Conservation (phyloP, 2,329 filamentous ascomycete genomes). For the Zymoseptoria passerinii region DNA sequence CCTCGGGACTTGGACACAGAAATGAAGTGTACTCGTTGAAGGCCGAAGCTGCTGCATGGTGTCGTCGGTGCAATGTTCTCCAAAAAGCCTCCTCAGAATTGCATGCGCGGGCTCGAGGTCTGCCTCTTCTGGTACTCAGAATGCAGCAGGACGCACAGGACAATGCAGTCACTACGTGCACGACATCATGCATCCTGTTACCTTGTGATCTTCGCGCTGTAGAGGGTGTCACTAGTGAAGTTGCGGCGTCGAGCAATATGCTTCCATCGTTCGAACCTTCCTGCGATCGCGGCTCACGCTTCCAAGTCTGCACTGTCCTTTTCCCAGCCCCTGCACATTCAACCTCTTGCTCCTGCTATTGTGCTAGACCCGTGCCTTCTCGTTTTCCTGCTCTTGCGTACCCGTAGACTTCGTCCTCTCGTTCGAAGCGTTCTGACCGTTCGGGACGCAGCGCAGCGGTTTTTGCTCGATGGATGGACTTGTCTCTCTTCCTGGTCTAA, state of each 20-base stretch:
- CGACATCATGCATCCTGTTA: too few species aligned
- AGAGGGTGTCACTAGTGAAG: neutral
- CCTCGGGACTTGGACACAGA: too few species aligned
- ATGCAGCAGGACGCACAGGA: too few species aligned
- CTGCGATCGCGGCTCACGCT: neutral
- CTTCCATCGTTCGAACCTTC: neutral
- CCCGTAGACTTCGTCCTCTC: neutral
- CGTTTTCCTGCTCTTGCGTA: neutral
- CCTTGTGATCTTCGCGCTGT: too few species aligned
- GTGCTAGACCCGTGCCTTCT: neutral
- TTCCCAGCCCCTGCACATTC: neutral
- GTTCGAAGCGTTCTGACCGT: neutral
- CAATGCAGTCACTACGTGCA: too few species aligned
- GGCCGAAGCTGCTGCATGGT: too few species aligned
- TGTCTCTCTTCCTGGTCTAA: neutral
- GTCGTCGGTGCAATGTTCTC: too few species aligned
- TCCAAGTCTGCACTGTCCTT: neutral
- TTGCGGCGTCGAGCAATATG: neutral
- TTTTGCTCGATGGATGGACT: neutral
- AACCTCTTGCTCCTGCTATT: neutral
- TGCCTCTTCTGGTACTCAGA: too few species aligned
- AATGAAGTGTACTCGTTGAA: too few species aligned
- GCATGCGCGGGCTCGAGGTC: too few species aligned
- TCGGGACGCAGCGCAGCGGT: neutral
- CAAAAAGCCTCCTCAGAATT: too few species aligned